These are phyloP conservation scores for Aspergillus viridinutans DNA, from an alignment of 2,329 filamentous ascomycete genomes.

Conservation along the genomic window DNA sequence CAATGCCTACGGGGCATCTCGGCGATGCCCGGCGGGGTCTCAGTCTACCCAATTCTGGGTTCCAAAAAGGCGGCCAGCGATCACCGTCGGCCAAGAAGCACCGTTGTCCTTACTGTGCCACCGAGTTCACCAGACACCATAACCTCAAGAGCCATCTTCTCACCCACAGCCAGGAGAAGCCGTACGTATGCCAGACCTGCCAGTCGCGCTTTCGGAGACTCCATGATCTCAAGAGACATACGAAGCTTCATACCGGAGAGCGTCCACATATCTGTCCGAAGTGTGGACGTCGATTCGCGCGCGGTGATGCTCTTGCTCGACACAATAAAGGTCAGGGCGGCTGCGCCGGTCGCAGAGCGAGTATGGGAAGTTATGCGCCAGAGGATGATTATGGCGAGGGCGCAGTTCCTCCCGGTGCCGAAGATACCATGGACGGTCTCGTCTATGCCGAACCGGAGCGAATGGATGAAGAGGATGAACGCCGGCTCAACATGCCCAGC, in stretches of 20 bases:
- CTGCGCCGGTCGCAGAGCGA: slow-evolving; percentile 85
- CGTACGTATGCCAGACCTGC: slow-evolving; percentile 90
- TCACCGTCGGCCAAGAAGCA: slow-evolving; percentile 83
- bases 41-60: slow-evolving; percentile 55
- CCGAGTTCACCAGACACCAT: slow-evolving; percentile 94
- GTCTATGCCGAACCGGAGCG: slow-evolving; percentile 53
- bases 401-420: slow-evolving; percentile 42
- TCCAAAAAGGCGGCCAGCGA: slow-evolving; percentile 55
- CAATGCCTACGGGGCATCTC: slow-evolving; percentile 50
- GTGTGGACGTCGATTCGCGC: slow-evolving; percentile 89
- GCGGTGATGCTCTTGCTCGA: slow-evolving; percentile 87
- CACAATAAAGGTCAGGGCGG: slow-evolving; percentile 95
- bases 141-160: slow-evolving; percentile 96
- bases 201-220: slow-evolving; percentile 86
- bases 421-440: slow-evolving; percentile 61
- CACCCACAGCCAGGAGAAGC: slow-evolving; percentile 97
- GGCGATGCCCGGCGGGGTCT: slow-evolving; percentile 54
- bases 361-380: slow-evolving; percentile 74
- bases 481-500: slow-evolving; percentile 57
- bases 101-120: slow-evolving; percentile 93
- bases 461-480: slow-evolving; percentile 49
- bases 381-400: slow-evolving; percentile 63
- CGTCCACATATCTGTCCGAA: slow-evolving; percentile 92
- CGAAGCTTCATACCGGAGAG: slow-evolving; percentile 94
- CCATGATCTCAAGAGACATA: slow-evolving; percentile 93